These are phyloP conservation scores for Aspergillus caelatus DNA, from an alignment of 2,329 filamentous ascomycete genomes.

Conservation along the genomic window DNA sequence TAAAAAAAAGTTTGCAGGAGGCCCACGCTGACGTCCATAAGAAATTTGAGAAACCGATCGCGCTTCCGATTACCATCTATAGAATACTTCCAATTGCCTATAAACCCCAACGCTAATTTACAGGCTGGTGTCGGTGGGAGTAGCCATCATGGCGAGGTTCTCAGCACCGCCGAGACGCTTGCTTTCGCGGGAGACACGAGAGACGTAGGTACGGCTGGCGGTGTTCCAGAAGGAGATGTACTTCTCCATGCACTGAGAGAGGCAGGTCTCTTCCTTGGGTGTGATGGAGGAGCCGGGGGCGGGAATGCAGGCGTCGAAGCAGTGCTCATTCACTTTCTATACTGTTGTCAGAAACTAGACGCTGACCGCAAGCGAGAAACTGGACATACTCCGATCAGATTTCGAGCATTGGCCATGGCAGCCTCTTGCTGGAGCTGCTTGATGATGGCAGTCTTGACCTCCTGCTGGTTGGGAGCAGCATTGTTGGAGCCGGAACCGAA, in stretches of 20 bases:
- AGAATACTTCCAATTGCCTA: neutral
- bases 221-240: slow-evolving; percentile 81
- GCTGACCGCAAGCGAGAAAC: neutral
- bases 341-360: neutral
- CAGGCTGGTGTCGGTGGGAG: slow-evolving; percentile 12
- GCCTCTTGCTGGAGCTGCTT: slow-evolving; percentile 66
- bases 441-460: slow-evolving; percentile 59
- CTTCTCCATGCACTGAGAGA: slow-evolving; percentile 79
- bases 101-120: neutral
- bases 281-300: slow-evolving; percentile 68
- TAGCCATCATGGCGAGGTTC: slow-evolving; percentile 24
- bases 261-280: slow-evolving; percentile 69
- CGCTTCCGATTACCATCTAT: neutral
- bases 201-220: slow-evolving; percentile 70
- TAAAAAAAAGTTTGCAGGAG: neutral
- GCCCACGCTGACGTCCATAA: neutral
- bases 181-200: slow-evolving; percentile 58
- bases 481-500: slow-evolving; percentile 40
- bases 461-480: slow-evolving; percentile 27
- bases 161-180: slow-evolving; percentile 49
- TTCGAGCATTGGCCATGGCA: slow-evolving; percentile 68
- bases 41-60: neutral
- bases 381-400: slow-evolving; percentile 67
- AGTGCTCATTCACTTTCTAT: slow-evolving; percentile 79
- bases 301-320: slow-evolving; percentile 76